Evolutionary conservation across 2,329 filamentous ascomycete genomes (phyloP).

Genomic region (Penicillium olsonii): DNA sequence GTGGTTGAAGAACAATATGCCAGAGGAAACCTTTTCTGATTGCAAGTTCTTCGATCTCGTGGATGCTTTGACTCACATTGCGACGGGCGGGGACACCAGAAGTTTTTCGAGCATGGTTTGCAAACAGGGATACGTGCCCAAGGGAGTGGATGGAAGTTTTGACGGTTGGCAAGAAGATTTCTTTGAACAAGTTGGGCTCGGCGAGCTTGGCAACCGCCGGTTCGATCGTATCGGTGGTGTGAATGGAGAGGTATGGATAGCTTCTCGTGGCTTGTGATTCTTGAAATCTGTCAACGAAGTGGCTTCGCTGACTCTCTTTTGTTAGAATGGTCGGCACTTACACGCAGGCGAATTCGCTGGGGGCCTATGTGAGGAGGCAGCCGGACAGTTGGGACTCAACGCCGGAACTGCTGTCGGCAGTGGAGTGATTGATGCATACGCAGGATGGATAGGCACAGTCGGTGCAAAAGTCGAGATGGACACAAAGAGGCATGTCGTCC

Average conservation of each 20-base stretch:
- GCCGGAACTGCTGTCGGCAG: constrained; percentile 89
- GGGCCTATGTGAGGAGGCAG: constrained; percentile 78
- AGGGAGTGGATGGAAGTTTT: constrained; percentile 95
- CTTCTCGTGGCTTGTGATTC: too few relatives aligned
- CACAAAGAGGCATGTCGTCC: constrained; percentile 52
- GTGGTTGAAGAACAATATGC: constrained; percentile 99
- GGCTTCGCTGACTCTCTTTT: constrained; percentile 43
- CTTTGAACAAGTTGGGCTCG: constrained; percentile 82
- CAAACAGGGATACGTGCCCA: constrained; percentile 94
- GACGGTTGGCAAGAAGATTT: constrained; percentile 99
- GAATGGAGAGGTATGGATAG: constrained; percentile 73
- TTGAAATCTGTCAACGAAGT: too few relatives aligned
- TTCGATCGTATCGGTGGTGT: constrained; percentile 95
- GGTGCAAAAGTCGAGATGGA: constrained; percentile 88
- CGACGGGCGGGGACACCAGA: constrained; percentile 85
- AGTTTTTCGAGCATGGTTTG: constrained; percentile 96
- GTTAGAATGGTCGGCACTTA: constrained; percentile 83
- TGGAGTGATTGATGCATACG: constrained; percentile 97
- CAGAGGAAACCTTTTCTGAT: constrained; percentile 79
- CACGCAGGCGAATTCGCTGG: constrained; percentile 92
- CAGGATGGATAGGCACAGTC: constrained; percentile 98
- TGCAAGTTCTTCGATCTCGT: constrained; percentile 97
- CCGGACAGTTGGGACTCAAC: constrained; percentile 77
- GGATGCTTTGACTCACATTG: constrained; percentile 90
- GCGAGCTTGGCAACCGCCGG: constrained; percentile 77